These are phyloP conservation scores for Chalara sp. DNA, from an alignment of 2,329 filamentous ascomycete genomes.

Conservation along the genomic window DNA sequence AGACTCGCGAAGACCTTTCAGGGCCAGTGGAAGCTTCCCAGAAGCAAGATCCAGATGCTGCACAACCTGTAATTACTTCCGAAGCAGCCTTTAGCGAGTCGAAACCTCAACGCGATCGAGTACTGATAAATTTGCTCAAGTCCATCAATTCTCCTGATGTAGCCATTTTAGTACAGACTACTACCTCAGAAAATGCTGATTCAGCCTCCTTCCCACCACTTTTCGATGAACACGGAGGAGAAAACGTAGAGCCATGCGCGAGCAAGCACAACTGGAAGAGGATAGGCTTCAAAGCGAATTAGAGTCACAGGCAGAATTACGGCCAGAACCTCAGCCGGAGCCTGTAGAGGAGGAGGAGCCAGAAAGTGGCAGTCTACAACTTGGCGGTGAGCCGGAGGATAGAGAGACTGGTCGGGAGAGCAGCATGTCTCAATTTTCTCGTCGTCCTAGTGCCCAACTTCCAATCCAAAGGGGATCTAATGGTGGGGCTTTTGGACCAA, in stretches of 20 bases:
- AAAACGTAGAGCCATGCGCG: constrained; percentile 69
- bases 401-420: constrained; percentile 48
- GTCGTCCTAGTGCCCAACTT: constrained; percentile 63
- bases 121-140: constrained; percentile 35
- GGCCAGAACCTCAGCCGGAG: constrained; percentile 32
- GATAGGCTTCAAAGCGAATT: constrained; percentile 43
- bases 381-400: constrained; percentile 91
- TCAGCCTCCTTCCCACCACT: constrained; percentile 60
- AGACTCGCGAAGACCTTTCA: constrained; percentile 38
- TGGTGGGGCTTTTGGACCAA: constrained; percentile 46
- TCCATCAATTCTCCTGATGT: constrained; percentile 40
- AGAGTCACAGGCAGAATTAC: constrained; percentile 44
- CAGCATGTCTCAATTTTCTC: constrained; percentile 37
- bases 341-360: constrained; percentile 63
- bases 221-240: constrained; percentile 76
- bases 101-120: constrained; percentile 14
- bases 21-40: constrained; percentile 8
- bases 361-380: constrained; percentile 69
- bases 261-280: constrained; percentile 61
- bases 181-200: constrained; percentile 29
- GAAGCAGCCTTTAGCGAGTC: constrained; percentile 9
- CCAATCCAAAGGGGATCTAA: constrained; percentile 62
- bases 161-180: constrained; percentile 41
- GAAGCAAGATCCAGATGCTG: constrained; percentile 6
- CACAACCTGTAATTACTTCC: constrained; percentile 2